phyloP scores from a whole-genome alignment of 2,329 filamentous ascomycete genomes.

The Pseudocercospora pini-densiflorae region DNA sequence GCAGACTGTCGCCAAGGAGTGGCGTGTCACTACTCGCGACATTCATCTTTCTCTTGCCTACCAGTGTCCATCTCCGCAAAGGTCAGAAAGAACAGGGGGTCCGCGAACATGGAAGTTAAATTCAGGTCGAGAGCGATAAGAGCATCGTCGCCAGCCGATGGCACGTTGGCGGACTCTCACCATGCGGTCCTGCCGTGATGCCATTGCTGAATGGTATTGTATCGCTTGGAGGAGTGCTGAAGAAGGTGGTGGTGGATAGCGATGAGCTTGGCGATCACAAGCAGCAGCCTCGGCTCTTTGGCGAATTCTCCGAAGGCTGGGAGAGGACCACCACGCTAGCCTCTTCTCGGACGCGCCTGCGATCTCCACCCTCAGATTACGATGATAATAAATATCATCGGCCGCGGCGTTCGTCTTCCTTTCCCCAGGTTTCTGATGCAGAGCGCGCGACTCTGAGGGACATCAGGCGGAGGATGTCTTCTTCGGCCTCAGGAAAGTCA shows the following conservation, averaged over 20 bases:
- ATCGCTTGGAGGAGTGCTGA: not conserved
- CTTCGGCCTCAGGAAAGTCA: constrained; percentile 15
- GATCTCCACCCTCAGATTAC: constrained; percentile 1
- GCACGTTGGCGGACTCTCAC: too few species aligned
- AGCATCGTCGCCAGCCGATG: not conserved
- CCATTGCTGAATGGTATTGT: not conserved
- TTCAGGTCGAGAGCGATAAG: not conserved
- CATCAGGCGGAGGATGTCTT: constrained; percentile 21
- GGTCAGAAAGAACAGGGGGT: not conserved
- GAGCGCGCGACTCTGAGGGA: constrained; percentile 1
- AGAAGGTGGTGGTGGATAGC: constrained; percentile 5
- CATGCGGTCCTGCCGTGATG: not conserved
- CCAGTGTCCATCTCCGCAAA: not conserved
- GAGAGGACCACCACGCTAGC: not conserved
- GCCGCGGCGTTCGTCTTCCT: not conserved
- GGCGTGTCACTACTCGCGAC: too few species aligned
- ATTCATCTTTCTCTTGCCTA: too few species aligned
- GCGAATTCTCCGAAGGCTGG: constrained; percentile 5
- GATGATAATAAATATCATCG: constrained; percentile 8
- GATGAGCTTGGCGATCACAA: not conserved
- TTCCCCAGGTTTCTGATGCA: constrained; percentile 3
- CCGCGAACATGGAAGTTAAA: not conserved
- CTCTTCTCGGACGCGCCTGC: not conserved
- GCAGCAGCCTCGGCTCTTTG: not conserved
- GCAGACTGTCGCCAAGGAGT: too few species aligned